Conservation (phyloP, 768 basidiomycete genomes). For the Psilocybe cubensis region DNA sequence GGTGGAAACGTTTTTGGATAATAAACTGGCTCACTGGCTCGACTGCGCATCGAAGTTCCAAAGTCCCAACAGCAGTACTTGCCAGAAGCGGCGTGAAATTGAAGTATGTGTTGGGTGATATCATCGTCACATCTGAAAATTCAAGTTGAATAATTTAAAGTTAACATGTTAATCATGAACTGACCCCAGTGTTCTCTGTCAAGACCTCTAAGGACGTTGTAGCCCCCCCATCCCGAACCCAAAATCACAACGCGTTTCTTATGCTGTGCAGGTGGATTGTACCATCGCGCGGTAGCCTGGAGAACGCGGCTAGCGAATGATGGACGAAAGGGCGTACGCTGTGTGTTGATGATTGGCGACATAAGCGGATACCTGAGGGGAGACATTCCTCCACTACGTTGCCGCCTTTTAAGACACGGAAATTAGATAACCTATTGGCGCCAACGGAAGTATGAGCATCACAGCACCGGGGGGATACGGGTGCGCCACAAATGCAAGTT, state of each 20-base stretch:
- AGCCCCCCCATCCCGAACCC: conserved; percentile 82
- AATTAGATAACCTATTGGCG: not conserved
- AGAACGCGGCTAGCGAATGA: not conserved
- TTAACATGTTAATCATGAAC: conserved; percentile 1
- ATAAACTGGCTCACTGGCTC: conserved; percentile 63
- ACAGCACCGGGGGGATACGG: not conserved
- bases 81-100: conserved; percentile 73
- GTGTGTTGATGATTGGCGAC: not conserved
- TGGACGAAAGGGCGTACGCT: not conserved
- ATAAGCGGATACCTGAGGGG: not conserved
- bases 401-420: not conserved
- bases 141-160: not conserved
- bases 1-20: not conserved
- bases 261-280: not conserved
- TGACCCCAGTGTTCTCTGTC: conserved; percentile 76
- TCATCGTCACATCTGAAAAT: conserved; percentile 58
- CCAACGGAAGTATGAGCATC: not conserved
- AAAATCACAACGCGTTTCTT: conserved; percentile 64
- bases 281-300: not conserved
- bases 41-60: conserved; percentile 80
- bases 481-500: not conserved
- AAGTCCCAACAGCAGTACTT: conserved; percentile 77
- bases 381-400: not conserved
- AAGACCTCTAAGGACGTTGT: conserved; percentile 64
- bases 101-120: conserved; percentile 72